A percentile compares a stretch with the other conserved stretches of the same genome.
Conservation (phyloP, 768 basidiomycete species). For the Lactarius sp. region DNA sequence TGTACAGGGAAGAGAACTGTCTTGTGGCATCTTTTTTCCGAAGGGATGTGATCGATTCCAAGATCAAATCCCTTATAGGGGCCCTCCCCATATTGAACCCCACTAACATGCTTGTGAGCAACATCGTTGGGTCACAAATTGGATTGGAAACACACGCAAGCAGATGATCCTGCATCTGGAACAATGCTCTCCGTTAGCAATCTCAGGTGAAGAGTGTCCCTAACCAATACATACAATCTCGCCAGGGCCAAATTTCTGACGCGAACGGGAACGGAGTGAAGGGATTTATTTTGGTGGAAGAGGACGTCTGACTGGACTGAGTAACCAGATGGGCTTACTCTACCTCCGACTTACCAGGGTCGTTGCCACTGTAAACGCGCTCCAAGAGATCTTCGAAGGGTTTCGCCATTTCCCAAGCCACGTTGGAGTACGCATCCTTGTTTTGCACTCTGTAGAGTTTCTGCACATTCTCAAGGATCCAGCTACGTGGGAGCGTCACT, state of each 20-base stretch:
- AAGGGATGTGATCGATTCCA: constrained; percentile 9
- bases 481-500: constrained; percentile 24
- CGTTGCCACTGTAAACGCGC: constrained; percentile 16
- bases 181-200: background rate
- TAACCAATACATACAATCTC: constrained; percentile 11
- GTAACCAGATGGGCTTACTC: background rate
- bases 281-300: constrained; percentile 7
- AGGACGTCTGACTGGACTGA: constrained; percentile 3
- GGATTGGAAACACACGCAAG: constrained; percentile 4
- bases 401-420: background rate
- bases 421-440: background rate
- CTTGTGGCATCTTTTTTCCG: constrained; percentile 6
- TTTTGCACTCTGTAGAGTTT: constrained; percentile 9
- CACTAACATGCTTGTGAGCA: constrained; percentile 3
- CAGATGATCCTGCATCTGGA: constrained; percentile 14
- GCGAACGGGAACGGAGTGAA: background rate
- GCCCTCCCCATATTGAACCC: background rate
- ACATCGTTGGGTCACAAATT: background rate
- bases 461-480: constrained; percentile 20
- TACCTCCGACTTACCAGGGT: background rate
- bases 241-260: constrained; percentile 9
- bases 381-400: constrained; percentile 20
- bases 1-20: constrained; percentile 1
- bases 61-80: background rate
- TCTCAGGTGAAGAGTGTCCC: background rate